A percentile compares a stretch with the other conserved stretches of the same genome.
Evolutionary conservation across 352 stramenopile genomes (phyloP).

Genomic region (Pythium plurisporium): DNA sequence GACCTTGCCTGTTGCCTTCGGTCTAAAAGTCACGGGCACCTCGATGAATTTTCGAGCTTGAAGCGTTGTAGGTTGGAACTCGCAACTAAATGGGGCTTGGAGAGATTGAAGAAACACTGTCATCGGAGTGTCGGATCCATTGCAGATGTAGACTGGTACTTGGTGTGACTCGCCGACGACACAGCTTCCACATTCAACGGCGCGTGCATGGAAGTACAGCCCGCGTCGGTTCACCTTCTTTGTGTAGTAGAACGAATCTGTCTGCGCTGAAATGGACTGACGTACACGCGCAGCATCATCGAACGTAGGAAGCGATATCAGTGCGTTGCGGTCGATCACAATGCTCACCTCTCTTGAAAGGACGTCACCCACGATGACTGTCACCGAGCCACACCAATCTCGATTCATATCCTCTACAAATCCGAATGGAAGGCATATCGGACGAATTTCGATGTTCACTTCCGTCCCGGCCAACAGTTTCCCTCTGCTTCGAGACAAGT

Average conservation of each 20-base stretch:
- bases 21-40: slow-evolving; percentile 67
- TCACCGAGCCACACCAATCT: slow-evolving; percentile 67
- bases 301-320: slow-evolving; percentile 45
- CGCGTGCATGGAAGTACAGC: slow-evolving; percentile 79
- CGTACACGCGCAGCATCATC: slow-evolving; percentile 55
- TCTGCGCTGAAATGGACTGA: slow-evolving; percentile 65
- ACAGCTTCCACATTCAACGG: slow-evolving; percentile 78
- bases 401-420: slow-evolving; percentile 6
- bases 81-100: slow-evolving; percentile 69
- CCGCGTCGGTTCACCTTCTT: slow-evolving; percentile 68
- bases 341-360: slow-evolving; percentile 64
- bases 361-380: slow-evolving; percentile 42
- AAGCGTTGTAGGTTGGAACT: slow-evolving; percentile 74
- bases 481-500: slow-evolving; percentile 36
- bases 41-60: slow-evolving; percentile 83
- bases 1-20: slow-evolving; percentile 76
- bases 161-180: slow-evolving; percentile 68
- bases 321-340: slow-evolving; percentile 38
- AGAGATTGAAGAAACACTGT: slow-evolving; percentile 82
- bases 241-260: slow-evolving; percentile 84
- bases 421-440: slow-evolving; percentile 51
- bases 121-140: slow-evolving; percentile 72
- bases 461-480: slow-evolving; percentile 42
- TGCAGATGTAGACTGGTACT: slow-evolving; percentile 85
- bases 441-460: slow-evolving; percentile 38